Base-by-base conservation (phyloP, 129 eudicot species). In the Cynara cardunculus region DNA sequence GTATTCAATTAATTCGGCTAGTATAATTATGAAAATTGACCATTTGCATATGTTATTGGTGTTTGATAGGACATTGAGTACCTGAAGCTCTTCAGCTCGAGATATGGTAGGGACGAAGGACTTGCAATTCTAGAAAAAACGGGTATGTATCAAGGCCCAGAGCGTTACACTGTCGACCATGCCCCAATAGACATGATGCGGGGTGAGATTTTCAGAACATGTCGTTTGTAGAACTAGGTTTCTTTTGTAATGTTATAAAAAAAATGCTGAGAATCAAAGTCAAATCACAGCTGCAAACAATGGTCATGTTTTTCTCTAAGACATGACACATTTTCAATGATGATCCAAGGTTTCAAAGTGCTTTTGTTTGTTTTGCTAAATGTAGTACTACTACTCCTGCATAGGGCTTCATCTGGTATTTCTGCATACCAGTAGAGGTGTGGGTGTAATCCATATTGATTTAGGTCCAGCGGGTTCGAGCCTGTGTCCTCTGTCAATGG, bases 141-240 rank as follows among this genome's bases (percentile, higher is more conserved):
- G 3, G 99, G 99, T n/a, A 90, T 89, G 94, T 92, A 95, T 82
- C 19, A 76, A 44, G 97, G 97, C 8, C 99, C 99, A 5, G 99
- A 95, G 89, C 91, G 91, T 69, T 95, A 95, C 83, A 88, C 97
- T 31, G 78, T 68, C 13, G 99, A 95, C 77, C 99, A 95, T 86
- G 75, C 80, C 82, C 97, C 99, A 10, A 82, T 95, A 19, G 97
- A 95, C 64, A 80, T 91, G 66, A 92, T 95, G 99, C 86, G 99
- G 27, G 96, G 97, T 64, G 97, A 95, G 92, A 86, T 95, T 83
- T 95, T 81, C 83, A 85, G 94, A 84, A 87, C 94, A 71, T 92
- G 97, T 90, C 90, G 83, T n/a, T 85, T 91, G 10, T 87, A 86
- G 85, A 34, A 13, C 69, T 64, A 44, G 56, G 44, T 53, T 32